Evolutionary conservation across 305 asterid genomes (phyloP), one percentile per base, ranked within the genome.

Genomic region (Caryopteris hybrid): DNA sequence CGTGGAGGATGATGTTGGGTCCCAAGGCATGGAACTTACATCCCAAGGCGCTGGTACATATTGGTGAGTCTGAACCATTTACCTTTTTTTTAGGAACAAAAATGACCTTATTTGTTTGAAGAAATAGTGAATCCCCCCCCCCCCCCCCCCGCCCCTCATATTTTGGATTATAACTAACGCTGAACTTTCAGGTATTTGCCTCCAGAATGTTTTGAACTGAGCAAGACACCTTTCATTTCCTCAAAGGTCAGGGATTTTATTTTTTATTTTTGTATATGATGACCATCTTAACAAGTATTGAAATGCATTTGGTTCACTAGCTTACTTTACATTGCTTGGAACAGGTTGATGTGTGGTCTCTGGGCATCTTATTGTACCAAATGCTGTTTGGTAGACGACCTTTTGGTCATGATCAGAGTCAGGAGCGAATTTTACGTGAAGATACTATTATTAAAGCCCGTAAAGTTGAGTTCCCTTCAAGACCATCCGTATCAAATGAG

Each of bases 11-110:
- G 84, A 91, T 80, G 99, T 91, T 66, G 99, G 99, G 63, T 91
- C 99, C 63, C 96, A 87, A 77, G 99, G 99, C 70, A 94, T 94
- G 99, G 99, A 94, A 76, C 98, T 94, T 69, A 94, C 99, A 4
- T 94, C 99, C 45, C 99, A 94, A 76, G 99, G 99, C 25, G 99
- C 99, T 20, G 99, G 99, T 76, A 94, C 99, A 45, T 94, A 94
- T 82, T 94, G 99, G 99, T 94, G 72, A 87, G 96, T 83, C 55
- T 69, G 50, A 56, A 59, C 14, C 33, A 55, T 46, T 38, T 21
- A 2, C 13, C 41, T 29, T 43, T 33, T 57, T 60, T 36, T 8
- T 6, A 7, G 11, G 41, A 0, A 2, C 11, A 9, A 36, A 36
- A 36, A 36, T 16, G 18, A 47, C 9, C 29, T 33, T 8, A 56